Evolutionary conservation across 1,284 basidiomycete genomes (phyloP).

Genomic region (Cutaneotrichosporon spelunceum): DNA sequence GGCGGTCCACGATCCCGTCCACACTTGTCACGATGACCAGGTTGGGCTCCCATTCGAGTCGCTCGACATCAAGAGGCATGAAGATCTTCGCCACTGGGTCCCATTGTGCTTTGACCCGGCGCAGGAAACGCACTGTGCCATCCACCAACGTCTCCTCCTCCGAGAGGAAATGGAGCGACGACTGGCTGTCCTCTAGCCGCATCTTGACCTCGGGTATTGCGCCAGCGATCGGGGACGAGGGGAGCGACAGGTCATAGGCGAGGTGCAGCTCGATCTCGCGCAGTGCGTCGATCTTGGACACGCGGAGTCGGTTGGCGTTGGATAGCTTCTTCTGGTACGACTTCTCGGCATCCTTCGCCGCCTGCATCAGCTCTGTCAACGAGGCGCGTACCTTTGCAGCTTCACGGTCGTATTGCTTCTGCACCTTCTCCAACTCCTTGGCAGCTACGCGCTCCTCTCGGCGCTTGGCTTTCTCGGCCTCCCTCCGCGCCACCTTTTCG

Average conservation of each 20-base stretch:
- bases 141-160: conserved; percentile 32
- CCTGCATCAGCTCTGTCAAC: conserved; percentile 17
- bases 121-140: conserved; percentile 44
- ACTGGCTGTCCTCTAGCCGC: conserved; percentile 37
- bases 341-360: conserved; percentile 42
- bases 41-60: conserved; percentile 51
- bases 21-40: conserved; percentile 41
- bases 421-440: conserved; percentile 34
- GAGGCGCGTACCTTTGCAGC: conserved; percentile 32
- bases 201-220: conserved; percentile 41
- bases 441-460: not conserved
- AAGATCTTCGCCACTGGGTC: conserved; percentile 34
- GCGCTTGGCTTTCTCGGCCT: conserved; percentile 5
- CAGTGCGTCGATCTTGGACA: conserved; percentile 45
- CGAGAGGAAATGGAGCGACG: conserved; percentile 29
- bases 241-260: conserved; percentile 38
- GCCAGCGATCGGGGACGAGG: conserved; percentile 41
- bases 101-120: conserved; percentile 41
- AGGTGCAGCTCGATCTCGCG: conserved; percentile 47
- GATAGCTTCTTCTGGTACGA: conserved; percentile 43
- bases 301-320: conserved; percentile 39
- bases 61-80: conserved; percentile 33
- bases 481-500: not conserved
- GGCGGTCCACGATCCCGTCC: conserved; percentile 43
- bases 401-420: conserved; percentile 35